Percentiles rank a stretch among this genome's conserved stretches.
Conservation (phyloP, 768 basidiomycete species). For the Cyclocybe cylindracea region DNA sequence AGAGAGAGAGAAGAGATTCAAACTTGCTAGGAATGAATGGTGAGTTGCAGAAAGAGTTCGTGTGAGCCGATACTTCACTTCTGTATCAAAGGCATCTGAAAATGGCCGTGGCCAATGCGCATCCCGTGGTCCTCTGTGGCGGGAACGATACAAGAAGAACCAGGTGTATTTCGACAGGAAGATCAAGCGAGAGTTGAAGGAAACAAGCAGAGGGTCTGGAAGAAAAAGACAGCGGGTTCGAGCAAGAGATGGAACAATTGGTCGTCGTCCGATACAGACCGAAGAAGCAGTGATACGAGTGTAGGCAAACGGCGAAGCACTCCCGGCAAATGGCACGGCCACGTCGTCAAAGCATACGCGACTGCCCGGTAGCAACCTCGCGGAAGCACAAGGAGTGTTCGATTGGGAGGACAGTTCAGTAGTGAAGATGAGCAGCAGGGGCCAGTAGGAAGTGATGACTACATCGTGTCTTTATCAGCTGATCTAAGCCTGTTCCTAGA, state of each 20-base stretch:
- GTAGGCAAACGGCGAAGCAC: background rate
- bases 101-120: conserved; percentile 53
- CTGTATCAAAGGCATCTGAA: conserved; percentile 9
- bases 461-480: too few relatives aligned
- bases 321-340: too few relatives aligned
- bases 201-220: conserved; percentile 16
- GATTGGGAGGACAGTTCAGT: background rate
- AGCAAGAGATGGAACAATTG: too few relatives aligned
- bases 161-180: conserved; percentile 35
- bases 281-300: too few relatives aligned
- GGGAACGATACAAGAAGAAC: conserved; percentile 57
- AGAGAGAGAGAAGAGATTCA: too few relatives aligned
- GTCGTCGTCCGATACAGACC: too few relatives aligned
- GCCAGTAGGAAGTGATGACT: conserved; percentile 9
- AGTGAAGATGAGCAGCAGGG: background rate
- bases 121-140: conserved; percentile 67
- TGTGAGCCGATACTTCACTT: background rate
- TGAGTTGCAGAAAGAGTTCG: conserved; percentile 20
- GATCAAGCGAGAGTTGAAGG: conserved; percentile 41
- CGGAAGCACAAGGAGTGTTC: too few relatives aligned
- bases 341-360: too few relatives aligned
- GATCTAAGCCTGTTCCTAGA: too few relatives aligned
- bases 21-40: conserved; percentile 46
- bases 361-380: too few relatives aligned
- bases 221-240: background rate